Evolutionary conservation across 805 yeast genomes (phyloP).

Genomic region (Myxozyma kluyveri): DNA sequence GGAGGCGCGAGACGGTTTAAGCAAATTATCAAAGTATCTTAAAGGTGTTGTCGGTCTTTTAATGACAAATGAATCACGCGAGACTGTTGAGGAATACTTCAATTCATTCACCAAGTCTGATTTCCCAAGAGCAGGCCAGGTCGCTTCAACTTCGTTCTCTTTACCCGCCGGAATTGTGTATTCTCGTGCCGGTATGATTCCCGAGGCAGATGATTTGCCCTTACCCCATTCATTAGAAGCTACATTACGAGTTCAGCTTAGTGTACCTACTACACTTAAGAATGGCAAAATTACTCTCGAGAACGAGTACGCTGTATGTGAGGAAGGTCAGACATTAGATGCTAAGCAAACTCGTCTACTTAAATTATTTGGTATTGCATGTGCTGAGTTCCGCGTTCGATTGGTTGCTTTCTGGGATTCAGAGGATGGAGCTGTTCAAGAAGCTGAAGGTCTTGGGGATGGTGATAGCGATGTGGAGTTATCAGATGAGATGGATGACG

Average conservation of each 20-base stretch:
- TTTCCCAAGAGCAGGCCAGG: slow-evolving; percentile 85
- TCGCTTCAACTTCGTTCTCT: slow-evolving; percentile 75
- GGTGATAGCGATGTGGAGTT: slow-evolving; percentile 5
- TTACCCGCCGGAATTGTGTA: slow-evolving; percentile 89
- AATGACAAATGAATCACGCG: slow-evolving; percentile 83
- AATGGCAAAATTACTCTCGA: slow-evolving; percentile 80
- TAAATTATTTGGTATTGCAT: slow-evolving; percentile 94
- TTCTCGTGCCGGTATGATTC: slow-evolving; percentile 91
- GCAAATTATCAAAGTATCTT: slow-evolving; percentile 55
- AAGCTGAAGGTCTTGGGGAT: slow-evolving; percentile 5
- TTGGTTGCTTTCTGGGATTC: slow-evolving; percentile 63
- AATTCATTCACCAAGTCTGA: slow-evolving; percentile 73
- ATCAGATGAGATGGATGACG: slow-evolving; percentile 11
- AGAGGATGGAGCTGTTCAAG: slow-evolving; percentile 45
- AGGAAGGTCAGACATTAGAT: slow-evolving; percentile 74
- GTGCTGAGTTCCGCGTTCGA: slow-evolving; percentile 82
- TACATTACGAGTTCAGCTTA: slow-evolving; percentile 74
- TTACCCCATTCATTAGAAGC: slow-evolving; percentile 95
- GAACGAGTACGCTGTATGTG: slow-evolving; percentile 76
- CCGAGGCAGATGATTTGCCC: slow-evolving; percentile 90
- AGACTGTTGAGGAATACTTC: slow-evolving; percentile 88
- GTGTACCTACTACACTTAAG: slow-evolving; percentile 87
- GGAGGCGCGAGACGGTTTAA: slow-evolving; percentile 84
- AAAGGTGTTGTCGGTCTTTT: slow-evolving; percentile 81
- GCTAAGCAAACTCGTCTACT: slow-evolving; percentile 87